Base-by-base conservation (phyloP, 2,329 filamentous ascomycete genomes). In the Aspergillus quadricinctus region DNA sequence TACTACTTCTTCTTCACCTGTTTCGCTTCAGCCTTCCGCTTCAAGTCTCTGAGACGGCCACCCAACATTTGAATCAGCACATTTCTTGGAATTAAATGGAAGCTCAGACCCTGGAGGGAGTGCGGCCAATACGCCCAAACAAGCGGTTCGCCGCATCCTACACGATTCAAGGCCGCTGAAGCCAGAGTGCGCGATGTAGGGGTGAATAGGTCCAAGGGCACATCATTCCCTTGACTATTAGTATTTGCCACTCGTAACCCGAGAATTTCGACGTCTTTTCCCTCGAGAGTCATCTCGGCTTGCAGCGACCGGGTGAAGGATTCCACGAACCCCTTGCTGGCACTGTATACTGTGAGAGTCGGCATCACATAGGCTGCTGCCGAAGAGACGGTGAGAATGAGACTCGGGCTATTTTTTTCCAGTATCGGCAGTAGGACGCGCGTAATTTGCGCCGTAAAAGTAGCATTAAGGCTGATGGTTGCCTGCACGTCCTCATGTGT, bases 381-480 rank as follows among this genome's bases (percentile, higher is more conserved):
- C 3, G 78, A 81, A 5, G 80, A 78, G 35, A 83, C 71, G 61
- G 80, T 83, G 60, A 85, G 53, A 52, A 85, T 69, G 5, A 85
- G 68, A 1, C 74, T 68, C 0, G 81, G 79, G 0, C 64, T 60
- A 53, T 72, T 75, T 23, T 66, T 66, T 2, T 66, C 59, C 27
- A 85, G 69, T 0, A 72, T 56, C 0, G 81, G 80, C 0, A 84
- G 60, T 2, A 83, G 68, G 0, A 72, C 69, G 0, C 72, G 66
- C 0, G 78, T 82, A 3, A 85, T 64, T 19, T 80, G 77, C 2
- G 76, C 69, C 0, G 79, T 77, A 60, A 84, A 85, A 3, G 76
- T 67, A 3, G 74, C 71, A 62, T 84, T 84, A 55, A 80, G 66
- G 54, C 75, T 75, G 54, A 83, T 68, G 25, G 76, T 72, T n/a